phyloP scores from a whole-genome alignment of 768 basidiomycete species.

The Leccinum pellstonianum region DNA sequence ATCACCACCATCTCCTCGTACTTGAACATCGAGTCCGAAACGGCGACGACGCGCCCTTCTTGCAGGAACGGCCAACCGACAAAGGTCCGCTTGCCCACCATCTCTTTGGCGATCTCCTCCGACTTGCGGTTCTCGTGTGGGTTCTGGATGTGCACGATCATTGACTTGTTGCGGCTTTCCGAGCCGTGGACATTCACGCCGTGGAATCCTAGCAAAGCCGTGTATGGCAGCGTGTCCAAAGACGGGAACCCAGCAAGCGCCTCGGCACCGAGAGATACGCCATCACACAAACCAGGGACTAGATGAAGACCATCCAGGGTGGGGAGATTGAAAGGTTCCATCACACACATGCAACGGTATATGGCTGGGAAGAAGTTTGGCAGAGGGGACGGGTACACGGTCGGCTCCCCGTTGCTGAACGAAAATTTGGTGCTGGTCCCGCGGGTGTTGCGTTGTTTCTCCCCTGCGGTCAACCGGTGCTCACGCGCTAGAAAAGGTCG shows the following conservation, averaged over 20 bases:
- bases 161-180: slow-evolving; percentile 90
- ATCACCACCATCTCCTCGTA: slow-evolving; percentile 71
- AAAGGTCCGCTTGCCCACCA: slow-evolving; percentile 78
- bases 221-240: slow-evolving; percentile 82
- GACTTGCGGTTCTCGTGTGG: slow-evolving; percentile 63
- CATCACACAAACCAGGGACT: slow-evolving; percentile 82
- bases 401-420: slow-evolving; percentile 62
- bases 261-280: slow-evolving; percentile 79
- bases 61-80: slow-evolving; percentile 93
- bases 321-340: slow-evolving; percentile 85
- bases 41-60: slow-evolving; percentile 82
- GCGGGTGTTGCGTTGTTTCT: slow-evolving; percentile 69
- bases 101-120: slow-evolving; percentile 69
- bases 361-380: slow-evolving; percentile 95
- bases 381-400: slow-evolving; percentile 83
- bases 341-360: slow-evolving; percentile 71
- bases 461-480: slow-evolving; percentile 71
- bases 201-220: slow-evolving; percentile 74
- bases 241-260: slow-evolving; percentile 97
- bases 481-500: slow-evolving; percentile 57
- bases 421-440: slow-evolving; percentile 81
- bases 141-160: slow-evolving; percentile 85
- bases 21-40: slow-evolving; percentile 85
- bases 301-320: slow-evolving; percentile 82
- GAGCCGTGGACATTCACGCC: slow-evolving; percentile 91